These are phyloP conservation scores for Fusarium devonianum DNA, from an alignment of 2,329 filamentous ascomycete genomes.

Conservation along the genomic window DNA sequence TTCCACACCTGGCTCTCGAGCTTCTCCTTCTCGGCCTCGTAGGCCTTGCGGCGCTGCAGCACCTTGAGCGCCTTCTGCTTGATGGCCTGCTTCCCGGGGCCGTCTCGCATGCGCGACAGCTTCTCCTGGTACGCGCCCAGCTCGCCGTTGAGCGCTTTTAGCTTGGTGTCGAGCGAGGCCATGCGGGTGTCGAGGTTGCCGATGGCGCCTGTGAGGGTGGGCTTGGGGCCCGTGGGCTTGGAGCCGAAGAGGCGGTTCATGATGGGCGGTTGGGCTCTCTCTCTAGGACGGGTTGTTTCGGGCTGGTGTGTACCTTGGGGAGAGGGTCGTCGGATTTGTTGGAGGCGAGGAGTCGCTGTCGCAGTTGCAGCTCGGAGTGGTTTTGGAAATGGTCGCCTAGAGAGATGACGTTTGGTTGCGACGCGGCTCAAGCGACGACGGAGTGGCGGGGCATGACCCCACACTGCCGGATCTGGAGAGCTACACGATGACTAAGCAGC, in stretches of 20 bases:
- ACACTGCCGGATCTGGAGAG: conserved; percentile 7
- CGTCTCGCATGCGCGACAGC: conserved; percentile 91
- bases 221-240: conserved; percentile 86
- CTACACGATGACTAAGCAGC: conserved; percentile 4
- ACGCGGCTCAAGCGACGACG: conserved; percentile 26
- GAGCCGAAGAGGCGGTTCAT: conserved; percentile 98
- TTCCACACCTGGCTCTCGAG: conserved; percentile 96
- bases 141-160: conserved; percentile 90
- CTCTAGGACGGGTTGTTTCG: too few species aligned
- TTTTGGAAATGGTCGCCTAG: conserved; percentile 32
- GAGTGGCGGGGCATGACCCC: conserved; percentile 15
- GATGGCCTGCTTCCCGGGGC: conserved; percentile 89
- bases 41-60: conserved; percentile 90
- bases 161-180: conserved; percentile 90
- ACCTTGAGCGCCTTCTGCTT: conserved; percentile 95
- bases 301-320: not conserved
- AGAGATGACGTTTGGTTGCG: conserved; percentile 39
- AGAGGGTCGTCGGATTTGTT: not conserved
- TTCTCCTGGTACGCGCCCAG: conserved; percentile 87
- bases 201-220: conserved; percentile 84
- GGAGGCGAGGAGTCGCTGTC: not conserved
- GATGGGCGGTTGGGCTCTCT: conserved; percentile 43
- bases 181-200: conserved; percentile 84
- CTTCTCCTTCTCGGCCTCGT: conserved; percentile 93
- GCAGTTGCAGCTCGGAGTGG: conserved; percentile 1